A percentile compares a stretch with the other conserved stretches of the same genome.
Evolutionary conservation across 139 green algal genomes (phyloP).

Genomic region (Picochlorum sp.): DNA sequence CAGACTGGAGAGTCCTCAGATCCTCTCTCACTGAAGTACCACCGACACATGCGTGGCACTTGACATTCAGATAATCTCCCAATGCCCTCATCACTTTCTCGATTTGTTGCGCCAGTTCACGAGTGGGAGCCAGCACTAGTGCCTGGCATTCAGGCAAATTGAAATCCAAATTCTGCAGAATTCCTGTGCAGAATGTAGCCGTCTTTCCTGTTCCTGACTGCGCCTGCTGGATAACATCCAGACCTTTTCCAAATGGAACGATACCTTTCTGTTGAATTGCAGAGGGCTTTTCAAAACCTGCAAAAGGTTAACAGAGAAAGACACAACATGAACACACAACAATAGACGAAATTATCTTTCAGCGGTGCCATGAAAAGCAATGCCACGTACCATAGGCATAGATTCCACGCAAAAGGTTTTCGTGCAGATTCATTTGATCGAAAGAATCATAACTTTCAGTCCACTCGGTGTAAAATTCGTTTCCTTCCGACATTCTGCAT

Average conservation of each 20-base stretch:
- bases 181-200: constrained; percentile 96
- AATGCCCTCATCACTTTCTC: constrained; percentile 98
- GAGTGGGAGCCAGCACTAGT: constrained; percentile 95
- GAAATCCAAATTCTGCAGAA: constrained; percentile 94
- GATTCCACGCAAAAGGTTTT: constrained; percentile 98
- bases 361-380: neutral
- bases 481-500: constrained; percentile 51
- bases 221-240: constrained; percentile 99
- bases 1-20: constrained; percentile 77
- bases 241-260: constrained; percentile 92
- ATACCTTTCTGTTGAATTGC: constrained; percentile 99
- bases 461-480: constrained; percentile 93
- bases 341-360: too few relatives aligned
- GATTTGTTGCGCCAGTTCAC: constrained; percentile 99
- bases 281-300: constrained; percentile 98
- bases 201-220: constrained; percentile 99
- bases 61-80: constrained; percentile 96
- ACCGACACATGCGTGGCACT: constrained; percentile 99
- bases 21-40: constrained; percentile 96
- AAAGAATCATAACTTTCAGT: constrained; percentile 94
- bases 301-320: neutral
- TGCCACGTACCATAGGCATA: constrained; percentile 88
- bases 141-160: constrained; percentile 87
- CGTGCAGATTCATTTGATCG: constrained; percentile 94
- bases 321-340: neutral